Conservation (phyloP, 257 asterid genomes). For the Solanum tacnaense region DNA sequence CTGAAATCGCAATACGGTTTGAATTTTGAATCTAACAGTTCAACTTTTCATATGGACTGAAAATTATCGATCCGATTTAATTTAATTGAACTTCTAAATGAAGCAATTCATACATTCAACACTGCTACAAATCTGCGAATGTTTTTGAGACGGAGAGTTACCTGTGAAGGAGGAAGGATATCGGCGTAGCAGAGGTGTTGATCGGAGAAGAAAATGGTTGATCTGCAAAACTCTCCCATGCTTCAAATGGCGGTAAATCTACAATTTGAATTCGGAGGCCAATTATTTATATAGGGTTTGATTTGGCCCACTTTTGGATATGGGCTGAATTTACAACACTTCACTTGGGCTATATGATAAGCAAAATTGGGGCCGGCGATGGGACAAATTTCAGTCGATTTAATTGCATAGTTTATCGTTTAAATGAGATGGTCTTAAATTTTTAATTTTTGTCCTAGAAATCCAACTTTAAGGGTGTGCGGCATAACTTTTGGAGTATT, state of each 20-base stretch:
- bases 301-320: background rate
- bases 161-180: slow-evolving; percentile 62
- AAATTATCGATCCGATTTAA: background rate
- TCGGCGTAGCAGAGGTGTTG: slow-evolving; percentile 76
- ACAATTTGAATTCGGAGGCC: background rate
- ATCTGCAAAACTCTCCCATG: slow-evolving; percentile 61
- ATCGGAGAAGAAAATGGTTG: slow-evolving; percentile 74
- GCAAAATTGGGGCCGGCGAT: background rate
- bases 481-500: background rate
- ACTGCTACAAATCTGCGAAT: background rate
- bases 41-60: no score
- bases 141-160: background rate
- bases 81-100: background rate
- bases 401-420: background rate
- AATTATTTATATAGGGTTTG: background rate
- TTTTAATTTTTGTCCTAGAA: background rate
- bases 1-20: background rate
- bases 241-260: background rate
- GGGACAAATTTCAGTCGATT: background rate
- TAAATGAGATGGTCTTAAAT: background rate
- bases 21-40: background rate
- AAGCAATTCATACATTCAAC: background rate
- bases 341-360: background rate
- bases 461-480: background rate
- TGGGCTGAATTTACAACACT: background rate